Evolutionary conservation across 208 protist species (phyloP), one percentile per base, ranked within the genome.

Genomic region (Acanthamoeba healyi): DNA sequence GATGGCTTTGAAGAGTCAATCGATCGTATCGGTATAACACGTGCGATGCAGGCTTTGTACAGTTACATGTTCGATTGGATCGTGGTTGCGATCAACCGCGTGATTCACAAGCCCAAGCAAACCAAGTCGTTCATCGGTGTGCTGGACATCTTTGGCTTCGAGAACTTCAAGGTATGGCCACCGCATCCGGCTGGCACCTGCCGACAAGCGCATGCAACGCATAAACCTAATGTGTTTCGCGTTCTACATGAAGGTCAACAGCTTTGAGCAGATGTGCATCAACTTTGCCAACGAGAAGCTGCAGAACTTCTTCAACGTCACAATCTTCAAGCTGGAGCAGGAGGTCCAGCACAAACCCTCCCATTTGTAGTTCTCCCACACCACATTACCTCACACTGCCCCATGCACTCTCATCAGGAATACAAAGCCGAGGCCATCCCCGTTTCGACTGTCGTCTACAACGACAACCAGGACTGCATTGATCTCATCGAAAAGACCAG

Each of bases 281-380:
- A 97, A 86, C 84, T 94, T 49, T 63, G 67, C 58, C 29, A 97
- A 97, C 88, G 96, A 97, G 61, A 96, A 95, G 72, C 89, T 97
- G 58, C 98, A 99, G 95, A 98, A 99, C 93, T 98, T 99, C 95
- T 99, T 99, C 97, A 99, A 99, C 97, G 97, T 98, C 94, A 98
- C 98, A 95, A 98, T 98, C 42, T 98, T 99, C 96, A 96, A 98
- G 89, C 97, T 98, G 90, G 98, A 99, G 93, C 98, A 98, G 94
- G 98, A 46, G 84, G 84, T 67, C 3, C 17, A 36, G 9, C 2
- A n/a, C n/a, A n/a, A n/a, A n/a, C n/a, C n/a, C n/a, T n/a, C n/a
- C n/a, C n/a, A n/a, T n/a, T n/a, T n/a, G n/a, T n/a, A n/a, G n/a
- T n/a, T n/a, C n/a, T n/a, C n/a, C n/a, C n/a, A n/a, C 58, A 67